phyloP scores from a whole-genome alignment of 2,329 filamentous ascomycete species.

The Aspergillus sp. region DNA sequence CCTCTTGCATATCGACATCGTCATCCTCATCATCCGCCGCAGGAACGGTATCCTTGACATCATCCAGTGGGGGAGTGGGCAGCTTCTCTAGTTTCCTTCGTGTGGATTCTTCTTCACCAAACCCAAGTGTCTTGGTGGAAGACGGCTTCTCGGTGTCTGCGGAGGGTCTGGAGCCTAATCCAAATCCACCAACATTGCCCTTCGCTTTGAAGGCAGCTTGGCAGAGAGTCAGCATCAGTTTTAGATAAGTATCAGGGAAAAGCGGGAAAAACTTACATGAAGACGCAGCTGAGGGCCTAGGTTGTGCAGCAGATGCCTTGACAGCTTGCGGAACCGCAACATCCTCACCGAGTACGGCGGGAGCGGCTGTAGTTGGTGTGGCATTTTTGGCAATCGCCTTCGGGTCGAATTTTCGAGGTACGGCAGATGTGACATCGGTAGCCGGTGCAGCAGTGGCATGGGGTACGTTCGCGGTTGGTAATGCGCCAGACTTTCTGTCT shows the following conservation, averaged over 20 bases:
- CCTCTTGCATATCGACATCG: conserved; percentile 68
- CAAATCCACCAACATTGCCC: conserved; percentile 75
- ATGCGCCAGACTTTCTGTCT: conserved; percentile 59
- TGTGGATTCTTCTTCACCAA: conserved; percentile 81
- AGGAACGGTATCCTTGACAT: conserved; percentile 48
- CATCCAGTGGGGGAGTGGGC: conserved; percentile 64
- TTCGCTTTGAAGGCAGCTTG: conserved; percentile 56
- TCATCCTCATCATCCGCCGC: conserved; percentile 60
- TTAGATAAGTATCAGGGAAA: neutral
- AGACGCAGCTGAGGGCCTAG: conserved; percentile 36
- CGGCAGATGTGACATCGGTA: conserved; percentile 44
- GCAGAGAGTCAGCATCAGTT: conserved; percentile 9
- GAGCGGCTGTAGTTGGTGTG: conserved; percentile 51
- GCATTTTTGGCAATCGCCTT: conserved; percentile 80
- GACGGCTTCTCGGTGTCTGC: conserved; percentile 60
- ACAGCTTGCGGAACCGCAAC: conserved; percentile 44
- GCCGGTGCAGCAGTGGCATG: conserved; percentile 46
- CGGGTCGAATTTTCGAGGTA: conserved; percentile 77
- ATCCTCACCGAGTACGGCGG: conserved; percentile 51
- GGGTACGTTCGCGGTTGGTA: conserved; percentile 48
- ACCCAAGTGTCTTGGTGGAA: conserved; percentile 68
- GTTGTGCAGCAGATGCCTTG: conserved; percentile 39
- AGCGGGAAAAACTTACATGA: conserved; percentile 28
- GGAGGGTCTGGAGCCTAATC: conserved; percentile 62
- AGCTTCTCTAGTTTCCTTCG: conserved; percentile 87